These are phyloP conservation scores for Naganishia cerealis DNA, from an alignment of 1,284 basidiomycete species.

Conservation along the genomic window DNA sequence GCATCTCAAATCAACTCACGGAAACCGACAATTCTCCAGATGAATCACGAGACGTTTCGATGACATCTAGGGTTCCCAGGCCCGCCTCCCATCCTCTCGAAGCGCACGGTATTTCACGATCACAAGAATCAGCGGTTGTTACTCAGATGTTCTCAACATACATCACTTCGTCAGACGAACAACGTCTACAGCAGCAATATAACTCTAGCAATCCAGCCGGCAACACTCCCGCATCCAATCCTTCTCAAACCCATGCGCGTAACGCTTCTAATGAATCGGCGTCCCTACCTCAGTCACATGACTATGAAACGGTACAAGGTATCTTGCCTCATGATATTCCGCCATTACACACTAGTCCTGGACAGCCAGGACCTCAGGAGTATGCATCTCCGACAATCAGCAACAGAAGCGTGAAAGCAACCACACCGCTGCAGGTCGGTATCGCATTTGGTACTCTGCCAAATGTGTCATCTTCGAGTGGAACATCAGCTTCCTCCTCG, in stretches of 20 bases:
- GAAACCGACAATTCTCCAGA: background rate
- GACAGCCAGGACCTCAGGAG: background rate
- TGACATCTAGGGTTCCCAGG: background rate
- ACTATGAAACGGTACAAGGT: constrained; percentile 17
- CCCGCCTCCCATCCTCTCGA: constrained; percentile 5
- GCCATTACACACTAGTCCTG: constrained; percentile 6
- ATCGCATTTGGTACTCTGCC: constrained; percentile 19
- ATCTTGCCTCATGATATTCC: constrained; percentile 1
- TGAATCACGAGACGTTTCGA: background rate
- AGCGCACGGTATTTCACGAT: constrained; percentile 17
- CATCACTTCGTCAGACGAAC: constrained; percentile 24
- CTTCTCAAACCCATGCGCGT: constrained; percentile 7
- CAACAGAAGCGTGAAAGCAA: background rate
- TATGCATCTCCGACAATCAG: background rate
- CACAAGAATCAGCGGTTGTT: constrained; percentile 18
- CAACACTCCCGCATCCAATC: background rate
- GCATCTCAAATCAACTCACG: too few relatives aligned
- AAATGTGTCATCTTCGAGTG: constrained; percentile 14
- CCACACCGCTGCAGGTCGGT: constrained; percentile 11
- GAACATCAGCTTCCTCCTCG: background rate
- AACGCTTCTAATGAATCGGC: constrained; percentile 21
- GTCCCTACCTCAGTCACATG: constrained; percentile 20
- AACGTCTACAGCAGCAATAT: background rate
- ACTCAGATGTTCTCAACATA: constrained; percentile 20
- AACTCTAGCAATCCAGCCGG: background rate